Evolutionary conservation across 2,329 filamentous ascomycete genomes (phyloP), one percentile per base, ranked within the genome.

Genomic region (Sporothrix pseudoabietina): DNA sequence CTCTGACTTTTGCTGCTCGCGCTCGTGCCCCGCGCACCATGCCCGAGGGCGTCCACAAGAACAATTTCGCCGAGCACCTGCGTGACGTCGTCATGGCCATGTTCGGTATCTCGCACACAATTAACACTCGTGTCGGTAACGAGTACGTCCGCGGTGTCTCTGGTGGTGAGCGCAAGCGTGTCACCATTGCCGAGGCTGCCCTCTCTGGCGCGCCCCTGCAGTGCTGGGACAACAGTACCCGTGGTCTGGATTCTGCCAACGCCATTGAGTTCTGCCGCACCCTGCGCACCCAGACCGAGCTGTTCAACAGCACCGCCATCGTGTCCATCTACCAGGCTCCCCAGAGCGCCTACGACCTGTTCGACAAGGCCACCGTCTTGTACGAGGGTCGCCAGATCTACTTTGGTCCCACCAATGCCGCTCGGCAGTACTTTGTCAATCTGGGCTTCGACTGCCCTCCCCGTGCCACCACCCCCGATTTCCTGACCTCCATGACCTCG

Each of bases 261-360:
- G 91, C 91, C 71, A 86, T 93, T 74, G 91, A 93, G 80, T 93
- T 93, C 79, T 90, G 88, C 81, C 91, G 88, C 82, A 93, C 90
- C 0, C 83, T 94, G 9, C 87, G 90, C 52, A 84, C 91, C 69
- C 87, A 90, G 79, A 89, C 90, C 1, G 90, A 93, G 78, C 85
- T 93, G 44, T 90, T 89, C 75, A 86, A 86, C 75, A 88, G 83
- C 79, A 91, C 90, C 2, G 89, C 90, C 35, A 86, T 86, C 75
- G 91, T 93, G 47, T 91, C 91, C 76, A 93, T 93, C 80, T 94
- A 93, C 81, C 91, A 93, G 80, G 87, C 91, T 3, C 87, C 88
- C 0, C 88, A 90, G 79, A 84, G 82, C 69, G 87, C 87, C 73
- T 93, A 92, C 78, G 91, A 91, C 77, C 81, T 85, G 47, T 89